phyloP scores from a whole-genome alignment of 2,329 filamentous ascomycete species.

The Verticillium tricorpus region DNA sequence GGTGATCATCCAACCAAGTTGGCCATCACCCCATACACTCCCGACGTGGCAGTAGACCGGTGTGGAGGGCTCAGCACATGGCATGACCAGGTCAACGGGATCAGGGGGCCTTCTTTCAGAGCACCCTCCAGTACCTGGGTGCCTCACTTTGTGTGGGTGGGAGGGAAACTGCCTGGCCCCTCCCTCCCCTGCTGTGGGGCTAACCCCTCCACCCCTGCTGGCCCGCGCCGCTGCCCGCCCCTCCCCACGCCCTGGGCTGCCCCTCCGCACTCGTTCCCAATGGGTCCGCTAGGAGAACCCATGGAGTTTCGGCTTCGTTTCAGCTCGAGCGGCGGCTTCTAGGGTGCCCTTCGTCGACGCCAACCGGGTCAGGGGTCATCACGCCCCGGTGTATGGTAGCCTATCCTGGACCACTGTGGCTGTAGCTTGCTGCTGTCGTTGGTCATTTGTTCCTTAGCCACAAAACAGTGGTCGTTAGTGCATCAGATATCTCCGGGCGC shows the following conservation, averaged over 20 bases:
- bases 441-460: not conserved
- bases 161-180: not conserved
- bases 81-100: not conserved
- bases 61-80: not conserved
- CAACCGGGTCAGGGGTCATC: not conserved
- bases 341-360: not conserved
- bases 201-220: not conserved
- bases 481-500: not conserved
- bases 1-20: not conserved
- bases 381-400: not conserved
- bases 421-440: not conserved
- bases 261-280: conserved; percentile 3
- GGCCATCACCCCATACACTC: not conserved
- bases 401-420: not conserved
- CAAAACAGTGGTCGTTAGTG: not conserved
- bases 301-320: not conserved
- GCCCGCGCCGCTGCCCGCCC: not conserved
- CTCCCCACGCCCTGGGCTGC: conserved; percentile 4
- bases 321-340: not conserved
- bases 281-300: not conserved
- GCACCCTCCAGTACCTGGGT: too few species aligned
- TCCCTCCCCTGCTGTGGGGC: too few species aligned
- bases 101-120: not conserved
- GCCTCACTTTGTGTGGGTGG: not conserved
- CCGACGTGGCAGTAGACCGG: not conserved